phyloP scores from a whole-genome alignment of 768 basidiomycete species.

The Termitomyces sp. region DNA sequence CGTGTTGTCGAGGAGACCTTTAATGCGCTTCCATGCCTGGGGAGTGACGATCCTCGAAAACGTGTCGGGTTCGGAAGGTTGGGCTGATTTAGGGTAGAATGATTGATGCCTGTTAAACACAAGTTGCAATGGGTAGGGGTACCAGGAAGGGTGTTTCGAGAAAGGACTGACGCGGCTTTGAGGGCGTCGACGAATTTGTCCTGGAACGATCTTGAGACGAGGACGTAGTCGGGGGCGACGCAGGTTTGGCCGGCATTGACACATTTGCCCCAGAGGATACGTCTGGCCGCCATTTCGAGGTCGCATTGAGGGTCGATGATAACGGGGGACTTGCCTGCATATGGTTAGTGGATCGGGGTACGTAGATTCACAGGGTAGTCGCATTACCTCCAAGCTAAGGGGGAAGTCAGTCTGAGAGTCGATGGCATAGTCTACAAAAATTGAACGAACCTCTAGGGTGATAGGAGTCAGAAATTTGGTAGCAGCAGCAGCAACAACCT shows the following conservation, averaged over 20 bases:
- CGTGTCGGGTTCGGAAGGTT: conserved; percentile 38
- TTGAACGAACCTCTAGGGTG: conserved; percentile 33
- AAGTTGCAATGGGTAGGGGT: neutral
- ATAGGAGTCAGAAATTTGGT: conserved; percentile 74
- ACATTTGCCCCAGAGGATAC: conserved; percentile 84
- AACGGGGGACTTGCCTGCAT: conserved; percentile 65
- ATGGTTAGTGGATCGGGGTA: neutral
- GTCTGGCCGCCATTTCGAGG: conserved; percentile 57
- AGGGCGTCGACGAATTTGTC: conserved; percentile 43
- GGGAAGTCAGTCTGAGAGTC: neutral
- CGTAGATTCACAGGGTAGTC: neutral
- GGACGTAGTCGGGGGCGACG: conserved; percentile 56
- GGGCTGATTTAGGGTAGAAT: conserved; percentile 54
- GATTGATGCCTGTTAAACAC: conserved; percentile 37
- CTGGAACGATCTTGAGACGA: conserved; percentile 43
- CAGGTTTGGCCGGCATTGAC: conserved; percentile 78
- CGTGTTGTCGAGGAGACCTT: conserved; percentile 59
- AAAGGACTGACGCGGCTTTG: conserved; percentile 32
- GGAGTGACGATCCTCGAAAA: conserved; percentile 50
- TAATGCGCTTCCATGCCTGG: conserved; percentile 56
- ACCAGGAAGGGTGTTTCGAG: neutral
- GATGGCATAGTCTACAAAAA: neutral
- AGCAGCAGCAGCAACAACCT: conserved; percentile 68
- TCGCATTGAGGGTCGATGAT: conserved; percentile 70
- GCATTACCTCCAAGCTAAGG: conserved; percentile 44